Evolutionary conservation across 805 yeast species (phyloP), one percentile per base, ranked within the genome.

Genomic region (Wickerhamiella domercqiae): DNA sequence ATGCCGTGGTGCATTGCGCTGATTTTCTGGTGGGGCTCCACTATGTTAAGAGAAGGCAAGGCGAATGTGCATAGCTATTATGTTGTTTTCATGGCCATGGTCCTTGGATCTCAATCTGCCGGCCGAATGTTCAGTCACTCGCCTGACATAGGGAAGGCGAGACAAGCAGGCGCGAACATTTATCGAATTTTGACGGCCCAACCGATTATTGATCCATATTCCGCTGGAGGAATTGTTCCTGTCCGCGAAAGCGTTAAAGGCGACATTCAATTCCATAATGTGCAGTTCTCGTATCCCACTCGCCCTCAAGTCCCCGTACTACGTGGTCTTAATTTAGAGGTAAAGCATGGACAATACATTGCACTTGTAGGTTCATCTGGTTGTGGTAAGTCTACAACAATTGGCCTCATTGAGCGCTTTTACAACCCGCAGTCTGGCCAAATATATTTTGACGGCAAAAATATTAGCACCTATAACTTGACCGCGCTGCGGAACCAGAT

Each of bases 311-410:
- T 62, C 1, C 56, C 58, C 4, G 73, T 73, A 0, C 53, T 87
- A 19, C 59, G 67, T 1, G 58, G 73, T 25, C 60, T 80, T 2
- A 56, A 58, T 33, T 46, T 78, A 11, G 47, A 50, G 1, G 63
- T 84, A 28, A 55, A 64, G n/a, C 52, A 66, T 6, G 67, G 70
- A 2, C 59, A 64, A 40, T 57, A 70, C 26, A 74, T 76, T 11
- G 90, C 75, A 37, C 59, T 87, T 3, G 75, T 87, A 4, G 78
- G 78, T 2, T 67, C 77, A 1, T 68, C 75, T 2, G 78, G 78
- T 1, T 67, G 74, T 41, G 78, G 78, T 16, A 72, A 72, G 49
- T 64, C 72, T 4, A 73, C 78, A 2, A 63, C 75, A 25, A 73
- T 75, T 16, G 57, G 72, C 1, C 57, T 70, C 34, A 39, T 39